Conservation (phyloP, 2,329 filamentous ascomycete genomes). For the Monilinia vaccinii-corymbosi region DNA sequence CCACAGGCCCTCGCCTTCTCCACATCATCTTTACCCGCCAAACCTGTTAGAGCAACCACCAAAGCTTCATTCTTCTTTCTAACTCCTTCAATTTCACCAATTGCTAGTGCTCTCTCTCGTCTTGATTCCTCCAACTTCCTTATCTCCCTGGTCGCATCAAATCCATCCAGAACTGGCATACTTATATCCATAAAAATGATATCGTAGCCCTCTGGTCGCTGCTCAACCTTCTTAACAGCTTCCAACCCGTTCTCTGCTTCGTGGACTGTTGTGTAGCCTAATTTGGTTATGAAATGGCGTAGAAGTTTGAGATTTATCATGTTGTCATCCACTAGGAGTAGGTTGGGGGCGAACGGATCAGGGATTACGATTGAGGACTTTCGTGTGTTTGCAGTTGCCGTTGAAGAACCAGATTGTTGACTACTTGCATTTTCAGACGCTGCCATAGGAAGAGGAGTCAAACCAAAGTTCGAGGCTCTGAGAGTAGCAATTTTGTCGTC, state of each 20-base stretch:
- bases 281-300: conserved; percentile 31
- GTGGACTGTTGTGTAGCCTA: conserved; percentile 33
- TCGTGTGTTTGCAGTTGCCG: not conserved
- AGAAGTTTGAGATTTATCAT: conserved; percentile 35
- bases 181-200: conserved; percentile 41
- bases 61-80: conserved; percentile 23
- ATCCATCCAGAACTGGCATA: conserved; percentile 47
- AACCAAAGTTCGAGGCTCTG: not conserved
- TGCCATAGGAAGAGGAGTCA: not conserved
- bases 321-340: conserved; percentile 37
- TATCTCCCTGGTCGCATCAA: conserved; percentile 37
- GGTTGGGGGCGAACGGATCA: conserved; percentile 8
- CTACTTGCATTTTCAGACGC: not conserved
- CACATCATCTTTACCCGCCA: conserved; percentile 30
- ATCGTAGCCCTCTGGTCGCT: conserved; percentile 31
- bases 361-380: not conserved
- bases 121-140: conserved; percentile 40
- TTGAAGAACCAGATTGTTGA: not conserved
- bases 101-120: conserved; percentile 15
- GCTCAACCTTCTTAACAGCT: conserved; percentile 37
- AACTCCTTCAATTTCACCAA: conserved; percentile 13
- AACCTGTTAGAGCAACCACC: conserved; percentile 33
- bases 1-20: conserved; percentile 30
- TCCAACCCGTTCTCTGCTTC: conserved; percentile 39
- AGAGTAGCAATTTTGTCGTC: not conserved